phyloP scores from a whole-genome alignment of 2,329 filamentous ascomycete species.

The Verticillium klebahnii region DNA sequence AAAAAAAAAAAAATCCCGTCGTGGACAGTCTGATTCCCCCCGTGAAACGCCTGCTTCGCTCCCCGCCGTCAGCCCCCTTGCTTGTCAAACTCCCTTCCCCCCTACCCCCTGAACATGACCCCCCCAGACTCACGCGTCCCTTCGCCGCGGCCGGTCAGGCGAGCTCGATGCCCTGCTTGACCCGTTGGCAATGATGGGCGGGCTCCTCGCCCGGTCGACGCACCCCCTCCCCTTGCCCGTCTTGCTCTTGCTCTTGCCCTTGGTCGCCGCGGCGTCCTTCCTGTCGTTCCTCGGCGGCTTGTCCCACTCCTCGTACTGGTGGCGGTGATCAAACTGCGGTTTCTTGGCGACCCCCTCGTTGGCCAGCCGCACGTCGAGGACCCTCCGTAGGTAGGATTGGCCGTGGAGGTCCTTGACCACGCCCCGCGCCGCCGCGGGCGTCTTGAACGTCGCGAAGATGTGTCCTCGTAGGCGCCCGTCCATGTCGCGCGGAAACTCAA shows the following conservation, averaged over 20 bases:
- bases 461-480: constrained; percentile 4
- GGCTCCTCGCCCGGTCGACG: not conserved
- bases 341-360: not conserved
- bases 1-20: no score
- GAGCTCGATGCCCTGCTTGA: not conserved
- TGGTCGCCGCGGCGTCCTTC: not conserved
- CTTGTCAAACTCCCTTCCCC: no score
- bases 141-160: not conserved
- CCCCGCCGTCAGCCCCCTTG: no score
- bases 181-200: not conserved
- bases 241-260: not conserved
- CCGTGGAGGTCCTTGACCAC: constrained; percentile 2
- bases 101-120: not conserved
- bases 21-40: no score
- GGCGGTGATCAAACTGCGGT: not conserved
- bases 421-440: not conserved
- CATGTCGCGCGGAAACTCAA: constrained; percentile 5
- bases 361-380: constrained; percentile 4
- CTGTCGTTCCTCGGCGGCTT: not conserved
- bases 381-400: not conserved
- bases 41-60: no score
- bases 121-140: not conserved
- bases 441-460: constrained; percentile 7
- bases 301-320: not conserved
- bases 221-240: not conserved